These are phyloP conservation scores for Mortierella sp. DNA, from an alignment of 371 early-diverging fungal species.

Conservation along the genomic window DNA sequence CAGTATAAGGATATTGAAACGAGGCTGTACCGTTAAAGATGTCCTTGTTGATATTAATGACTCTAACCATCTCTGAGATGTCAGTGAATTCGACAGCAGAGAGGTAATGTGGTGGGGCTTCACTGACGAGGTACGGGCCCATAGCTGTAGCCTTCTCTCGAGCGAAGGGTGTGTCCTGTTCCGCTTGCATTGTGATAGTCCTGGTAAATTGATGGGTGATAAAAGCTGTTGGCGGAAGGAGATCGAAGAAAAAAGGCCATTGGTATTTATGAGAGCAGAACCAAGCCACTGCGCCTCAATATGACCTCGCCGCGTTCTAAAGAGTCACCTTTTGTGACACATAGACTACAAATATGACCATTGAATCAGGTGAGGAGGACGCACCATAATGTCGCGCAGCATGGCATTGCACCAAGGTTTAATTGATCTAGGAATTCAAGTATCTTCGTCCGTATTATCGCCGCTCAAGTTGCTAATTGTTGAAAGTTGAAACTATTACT, in stretches of 20 bases:
- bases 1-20: conserved; percentile 42
- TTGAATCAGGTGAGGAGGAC: too few species aligned
- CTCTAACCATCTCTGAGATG: conserved; percentile 45
- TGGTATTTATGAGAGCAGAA: conserved; percentile 5
- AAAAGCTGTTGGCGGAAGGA: background rate
- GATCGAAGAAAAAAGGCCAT: background rate
- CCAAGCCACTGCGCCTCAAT: background rate
- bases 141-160: conserved; percentile 7
- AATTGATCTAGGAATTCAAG: too few species aligned
- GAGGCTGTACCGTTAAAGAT: conserved; percentile 47
- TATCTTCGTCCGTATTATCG: too few species aligned
- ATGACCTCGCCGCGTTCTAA: too few species aligned
- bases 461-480: too few species aligned
- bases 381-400: too few species aligned
- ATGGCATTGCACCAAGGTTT: too few species aligned
- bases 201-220: background rate
- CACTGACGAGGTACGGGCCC: conserved; percentile 34
- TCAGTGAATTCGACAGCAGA: conserved; percentile 33
- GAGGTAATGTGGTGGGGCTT: conserved; percentile 40
- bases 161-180: conserved; percentile 2
- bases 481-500: too few species aligned
- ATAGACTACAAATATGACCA: too few species aligned
- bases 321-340: too few species aligned
- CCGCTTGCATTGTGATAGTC: background rate
- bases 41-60: conserved; percentile 43